A percentile compares a stretch with the other conserved stretches of the same genome.
These are phyloP conservation scores for Penicillium manginii DNA, from an alignment of 495 filamentous ascomycete species.

Conservation along the genomic window DNA sequence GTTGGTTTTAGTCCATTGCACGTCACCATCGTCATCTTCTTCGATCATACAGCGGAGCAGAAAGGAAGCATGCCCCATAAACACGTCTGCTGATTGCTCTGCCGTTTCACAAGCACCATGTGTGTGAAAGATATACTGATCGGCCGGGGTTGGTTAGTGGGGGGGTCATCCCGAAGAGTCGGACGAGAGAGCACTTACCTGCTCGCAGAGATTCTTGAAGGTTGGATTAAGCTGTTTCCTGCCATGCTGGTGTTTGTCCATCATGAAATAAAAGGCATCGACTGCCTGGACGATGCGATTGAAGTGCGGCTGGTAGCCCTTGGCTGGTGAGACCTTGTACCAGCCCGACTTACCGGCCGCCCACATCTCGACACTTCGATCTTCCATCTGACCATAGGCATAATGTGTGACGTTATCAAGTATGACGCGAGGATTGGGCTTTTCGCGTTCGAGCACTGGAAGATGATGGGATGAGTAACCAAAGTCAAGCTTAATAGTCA, in stretches of 20 bases:
- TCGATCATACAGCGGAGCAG: conserved; percentile 62
- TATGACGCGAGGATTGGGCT: conserved; percentile 60
- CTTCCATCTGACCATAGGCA: conserved; percentile 68
- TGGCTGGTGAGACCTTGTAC: conserved; percentile 71
- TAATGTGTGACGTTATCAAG: conserved; percentile 65
- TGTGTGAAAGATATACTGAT: conserved; percentile 48
- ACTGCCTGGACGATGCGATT: conserved; percentile 70
- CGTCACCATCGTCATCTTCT: conserved; percentile 56
- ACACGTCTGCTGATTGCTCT: conserved; percentile 53
- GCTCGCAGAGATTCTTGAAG: conserved; percentile 46
- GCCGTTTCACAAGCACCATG: conserved; percentile 49
- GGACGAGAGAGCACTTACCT: conserved; percentile 36
- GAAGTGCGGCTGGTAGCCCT: conserved; percentile 63
- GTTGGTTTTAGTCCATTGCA: conserved; percentile 58
- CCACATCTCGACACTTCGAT: conserved; percentile 69
- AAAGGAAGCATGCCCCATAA: conserved; percentile 58
- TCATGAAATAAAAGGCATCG: conserved; percentile 69
- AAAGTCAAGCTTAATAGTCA: conserved; percentile 11
- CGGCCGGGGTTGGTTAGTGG: conserved; percentile 13
- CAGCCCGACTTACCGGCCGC: conserved; percentile 77
- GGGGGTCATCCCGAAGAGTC: background rate
- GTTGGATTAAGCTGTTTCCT: conserved; percentile 43
- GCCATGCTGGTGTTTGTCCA: conserved; percentile 50
- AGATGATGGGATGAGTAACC: conserved; percentile 29
- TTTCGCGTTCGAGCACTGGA: conserved; percentile 50